Base-by-base conservation (phyloP, 2,329 filamentous ascomycete species). In the Coniosporium tulheliwenetii region DNA sequence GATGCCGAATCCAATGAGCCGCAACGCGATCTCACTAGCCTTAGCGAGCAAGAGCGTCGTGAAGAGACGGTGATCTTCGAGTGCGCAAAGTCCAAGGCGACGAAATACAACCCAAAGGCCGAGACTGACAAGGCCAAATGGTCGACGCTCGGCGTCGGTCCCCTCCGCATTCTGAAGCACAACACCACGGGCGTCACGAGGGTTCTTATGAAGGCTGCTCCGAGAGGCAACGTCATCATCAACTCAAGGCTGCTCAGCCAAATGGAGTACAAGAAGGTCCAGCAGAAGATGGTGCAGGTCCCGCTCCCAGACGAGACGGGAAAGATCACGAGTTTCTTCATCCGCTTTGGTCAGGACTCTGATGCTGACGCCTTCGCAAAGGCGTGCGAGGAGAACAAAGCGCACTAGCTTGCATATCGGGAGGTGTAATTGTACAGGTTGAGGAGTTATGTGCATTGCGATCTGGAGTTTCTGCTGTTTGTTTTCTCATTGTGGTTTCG, bases 151-250 rank as follows among this genome's bases (percentile, higher is more conserved):
- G 85, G 84, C 36, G 65, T 84, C 7, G 85, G 85, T 0, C 71
- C 75, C 9, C 63, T 87, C 40, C 78, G 81, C 33, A 56, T 93
- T 10, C 66, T 93, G 45, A 80, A 81, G 59, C 72, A 89, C 63
- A 81, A 83, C 56, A 68, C 70, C 12, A 83, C 77, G 0, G 75
- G 73, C 14, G 68, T 71, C 26, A 71, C 78, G 3, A 75, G 85
- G 34, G 63, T 91, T 37, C 62, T 93, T 14, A 62, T 87, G 45
- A 76, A 85, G 39, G 75, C 75, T n/a, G 81, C 86, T 47, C 82
- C 83, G 0, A 72, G 77, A 46, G 85, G 85, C 12, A 73, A 80
- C 33, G 66, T 89, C 37, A 71, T 81, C 3, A 63, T 93, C 51
- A 93, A 93, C 61, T 74, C 79, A 49, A 59, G 67, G 14, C 58